Percentiles rank a stretch among this genome's conserved stretches.
Evolutionary conservation across 768 basidiomycete genomes (phyloP).

Genomic region (Exsudoporus frostii): DNA sequence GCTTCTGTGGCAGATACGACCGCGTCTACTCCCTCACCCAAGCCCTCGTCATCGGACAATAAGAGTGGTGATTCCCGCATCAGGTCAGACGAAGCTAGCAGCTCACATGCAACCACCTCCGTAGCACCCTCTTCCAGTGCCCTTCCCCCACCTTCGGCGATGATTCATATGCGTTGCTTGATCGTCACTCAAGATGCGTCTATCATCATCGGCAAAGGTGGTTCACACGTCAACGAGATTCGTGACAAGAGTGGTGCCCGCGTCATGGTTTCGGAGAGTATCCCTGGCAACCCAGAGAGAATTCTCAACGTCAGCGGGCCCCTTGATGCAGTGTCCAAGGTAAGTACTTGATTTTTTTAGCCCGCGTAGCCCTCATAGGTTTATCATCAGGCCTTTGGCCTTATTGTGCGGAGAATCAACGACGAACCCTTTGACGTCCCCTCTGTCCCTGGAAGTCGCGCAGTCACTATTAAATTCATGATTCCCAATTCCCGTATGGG

Average conservation of each 20-base stretch:
- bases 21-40: constrained; percentile 59
- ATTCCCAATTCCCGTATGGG: constrained; percentile 99
- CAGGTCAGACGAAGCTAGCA: constrained; percentile 36
- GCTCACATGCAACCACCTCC: constrained; percentile 46
- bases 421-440: constrained; percentile 98
- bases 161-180: constrained; percentile 96
- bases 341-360: constrained; percentile 31
- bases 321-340: constrained; percentile 98
- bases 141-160: constrained; percentile 61
- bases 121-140: constrained; percentile 43
- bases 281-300: constrained; percentile 98
- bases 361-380: background rate
- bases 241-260: constrained; percentile 95
- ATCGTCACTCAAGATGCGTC: constrained; percentile 99
- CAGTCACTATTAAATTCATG: constrained; percentile 99
- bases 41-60: constrained; percentile 41
- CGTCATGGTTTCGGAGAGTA: constrained; percentile 97
- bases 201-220: constrained; percentile 96
- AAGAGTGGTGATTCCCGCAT: constrained; percentile 38
- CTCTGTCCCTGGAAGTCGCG: constrained; percentile 95
- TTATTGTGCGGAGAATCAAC: constrained; percentile 97
- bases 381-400: constrained; percentile 80
- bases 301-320: constrained; percentile 96
- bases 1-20: constrained; percentile 40
- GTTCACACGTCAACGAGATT: constrained; percentile 97